A percentile compares a stretch with the other conserved stretches of the same genome.
These are phyloP conservation scores for Naganishia sp. DNA, from an alignment of 1,284 basidiomycete genomes.

Conservation along the genomic window DNA sequence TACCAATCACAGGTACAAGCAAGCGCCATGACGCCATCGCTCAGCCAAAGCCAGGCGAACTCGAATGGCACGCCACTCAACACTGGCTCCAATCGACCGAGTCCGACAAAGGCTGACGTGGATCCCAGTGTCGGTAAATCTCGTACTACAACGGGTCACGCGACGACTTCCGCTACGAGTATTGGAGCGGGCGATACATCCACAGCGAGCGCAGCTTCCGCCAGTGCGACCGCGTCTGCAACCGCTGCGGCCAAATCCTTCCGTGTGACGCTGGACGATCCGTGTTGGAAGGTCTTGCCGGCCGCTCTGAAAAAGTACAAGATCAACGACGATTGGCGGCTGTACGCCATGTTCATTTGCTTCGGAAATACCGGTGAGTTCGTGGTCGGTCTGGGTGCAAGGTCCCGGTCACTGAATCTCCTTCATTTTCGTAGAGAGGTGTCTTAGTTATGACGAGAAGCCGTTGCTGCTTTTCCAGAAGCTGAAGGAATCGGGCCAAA, in stretches of 20 bases:
- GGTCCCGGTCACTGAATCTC: neutral
- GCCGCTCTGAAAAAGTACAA: constrained; percentile 98
- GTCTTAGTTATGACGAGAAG: constrained; percentile 96
- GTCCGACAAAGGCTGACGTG: constrained; percentile 11
- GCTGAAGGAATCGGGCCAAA: constrained; percentile 94
- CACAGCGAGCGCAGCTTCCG: constrained; percentile 7
- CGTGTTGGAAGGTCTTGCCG: constrained; percentile 95
- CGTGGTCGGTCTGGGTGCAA: neutral
- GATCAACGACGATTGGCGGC: constrained; percentile 98
- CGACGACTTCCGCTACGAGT: neutral
- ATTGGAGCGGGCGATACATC: neutral
- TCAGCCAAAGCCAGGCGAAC: neutral
- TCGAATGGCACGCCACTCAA: too few relatives aligned
- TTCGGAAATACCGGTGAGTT: constrained; percentile 81
- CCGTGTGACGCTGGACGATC: constrained; percentile 79
- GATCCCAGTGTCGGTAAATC: neutral
- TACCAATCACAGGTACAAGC: constrained; percentile 17
- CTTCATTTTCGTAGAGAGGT: constrained; percentile 69
- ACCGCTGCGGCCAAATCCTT: constrained; percentile 56
- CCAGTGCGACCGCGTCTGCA: constrained; percentile 45
- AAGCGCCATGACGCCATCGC: neutral
- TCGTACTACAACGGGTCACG: neutral
- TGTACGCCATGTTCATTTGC: constrained; percentile 98
- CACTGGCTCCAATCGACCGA: neutral
- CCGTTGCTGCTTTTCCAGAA: constrained; percentile 94